Percentiles rank a stretch among this genome's conserved stretches.
These are phyloP conservation scores for Pugionium cornutum DNA, from an alignment of 345 rosid species.

Conservation along the genomic window DNA sequence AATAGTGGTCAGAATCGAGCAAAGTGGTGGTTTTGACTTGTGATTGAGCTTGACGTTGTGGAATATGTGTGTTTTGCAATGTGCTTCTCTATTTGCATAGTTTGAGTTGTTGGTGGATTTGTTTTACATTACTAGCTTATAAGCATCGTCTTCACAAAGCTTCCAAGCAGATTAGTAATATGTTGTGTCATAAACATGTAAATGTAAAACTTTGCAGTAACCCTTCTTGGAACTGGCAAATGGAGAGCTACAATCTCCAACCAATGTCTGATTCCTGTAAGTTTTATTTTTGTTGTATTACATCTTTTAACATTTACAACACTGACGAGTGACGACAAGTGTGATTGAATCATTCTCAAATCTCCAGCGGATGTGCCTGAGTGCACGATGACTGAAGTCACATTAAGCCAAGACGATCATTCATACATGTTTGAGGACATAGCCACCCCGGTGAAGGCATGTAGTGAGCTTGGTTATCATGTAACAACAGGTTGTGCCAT, in stretches of 20 bases:
- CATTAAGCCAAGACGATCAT: slow-evolving; percentile 72
- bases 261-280: slow-evolving; percentile 35
- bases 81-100: slow-evolving; percentile 9
- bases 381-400: slow-evolving; percentile 51
- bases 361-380: slow-evolving; percentile 34
- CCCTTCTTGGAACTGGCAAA: slow-evolving; percentile 40
- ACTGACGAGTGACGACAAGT: not conserved
- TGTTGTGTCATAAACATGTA: slow-evolving; percentile 7
- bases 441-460: slow-evolving; percentile 84
- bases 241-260: slow-evolving; percentile 24
- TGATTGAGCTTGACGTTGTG: slow-evolving; percentile 1
- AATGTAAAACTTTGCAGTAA: slow-evolving; percentile 7
- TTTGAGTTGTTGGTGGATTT: slow-evolving; percentile 4
- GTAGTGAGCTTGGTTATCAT: slow-evolving; percentile 68
- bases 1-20: not conserved
- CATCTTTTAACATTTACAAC: not conserved
- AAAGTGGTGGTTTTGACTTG: not conserved
- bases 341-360: not conserved
- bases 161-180: not conserved
- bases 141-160: not conserved
- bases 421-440: slow-evolving; percentile 82
- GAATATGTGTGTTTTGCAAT: slow-evolving; percentile 5
- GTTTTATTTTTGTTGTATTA: not conserved
- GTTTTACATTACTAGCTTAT: not conserved
- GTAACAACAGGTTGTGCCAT: slow-evolving; percentile 47